Evolutionary conservation across 2,329 filamentous ascomycete species (phyloP), one percentile per base, ranked within the genome.

Genomic region (Lachnellula subtilissima): DNA sequence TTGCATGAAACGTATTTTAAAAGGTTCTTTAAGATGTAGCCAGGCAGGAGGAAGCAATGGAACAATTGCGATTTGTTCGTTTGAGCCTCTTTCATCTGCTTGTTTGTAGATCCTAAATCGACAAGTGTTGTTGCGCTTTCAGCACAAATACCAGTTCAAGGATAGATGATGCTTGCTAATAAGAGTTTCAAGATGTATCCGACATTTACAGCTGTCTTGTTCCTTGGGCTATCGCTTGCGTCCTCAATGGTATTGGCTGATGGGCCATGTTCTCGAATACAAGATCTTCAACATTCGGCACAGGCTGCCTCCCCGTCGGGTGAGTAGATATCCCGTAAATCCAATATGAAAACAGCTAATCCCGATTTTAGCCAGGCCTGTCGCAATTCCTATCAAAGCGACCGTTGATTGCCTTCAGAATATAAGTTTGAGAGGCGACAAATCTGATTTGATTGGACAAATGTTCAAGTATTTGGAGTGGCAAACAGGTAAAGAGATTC

Each of bases 321-420:
- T 51, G 17, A 15, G 17, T 51, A 22, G 8, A 12, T 35, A n/a
- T n/a, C 5, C 12, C 22, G 17, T 8, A 2, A 5, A 12, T 5
- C 23, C 32, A 11, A 8, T 47, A 14, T 4, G 12, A 9, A 17
- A 7, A 28, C 1, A 14, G 35, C 49, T 51, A 17, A 51, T 28
- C n/a, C 17, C 9, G 4, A 15, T 17, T 17, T 32, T 32, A 51
- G 49, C 23, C 25, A n/a, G 8, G 17, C 49, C 49, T 32, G 49
- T 51, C 2, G 36, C 49, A 4, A 51, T 51, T n/a, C 49, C 49
- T 14, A 43, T 51, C 9, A 35, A 43, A 17, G 8, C 49, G 8
- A 51, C 49, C 17, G 8, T 51, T 39, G 49, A 51, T 43, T 51
- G 49, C 11, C 49, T 51, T n/a, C 36, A 43, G 37, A 51, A 22